phyloP scores from a whole-genome alignment of 805 yeast genomes.

The Ascoidea asiatica region DNA sequence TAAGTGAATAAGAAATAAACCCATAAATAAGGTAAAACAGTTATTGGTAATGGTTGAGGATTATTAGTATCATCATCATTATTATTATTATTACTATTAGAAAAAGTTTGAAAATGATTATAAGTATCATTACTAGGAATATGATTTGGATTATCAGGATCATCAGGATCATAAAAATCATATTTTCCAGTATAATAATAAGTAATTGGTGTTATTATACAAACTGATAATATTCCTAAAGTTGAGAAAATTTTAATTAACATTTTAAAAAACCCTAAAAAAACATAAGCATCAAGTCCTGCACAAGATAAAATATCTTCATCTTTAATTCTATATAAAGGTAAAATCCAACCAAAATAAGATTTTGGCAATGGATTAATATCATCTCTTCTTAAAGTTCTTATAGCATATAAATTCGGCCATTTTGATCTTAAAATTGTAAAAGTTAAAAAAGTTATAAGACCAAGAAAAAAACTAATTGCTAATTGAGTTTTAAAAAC shows the following conservation, averaged over 20 bases:
- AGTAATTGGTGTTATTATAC: constrained; percentile 38
- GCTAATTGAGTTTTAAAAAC: constrained; percentile 42
- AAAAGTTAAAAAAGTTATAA: constrained; percentile 30
- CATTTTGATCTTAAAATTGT: constrained; percentile 38
- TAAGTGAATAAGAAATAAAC: constrained; percentile 44
- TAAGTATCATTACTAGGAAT: constrained; percentile 1
- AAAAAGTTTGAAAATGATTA: constrained; percentile 2
- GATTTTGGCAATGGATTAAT: constrained; percentile 32
- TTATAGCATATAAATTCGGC: constrained; percentile 43
- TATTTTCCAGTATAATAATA: constrained; percentile 36
- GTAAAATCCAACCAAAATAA: constrained; percentile 39
- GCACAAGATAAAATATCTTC: constrained; percentile 41
- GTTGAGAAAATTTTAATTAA: constrained; percentile 40
- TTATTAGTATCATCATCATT: neutral
- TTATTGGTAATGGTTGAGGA: no score
- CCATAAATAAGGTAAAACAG: constrained; percentile 33
- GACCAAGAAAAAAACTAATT: constrained; percentile 34
- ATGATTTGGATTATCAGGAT: neutral
- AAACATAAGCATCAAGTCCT: constrained; percentile 90
- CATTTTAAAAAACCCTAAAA: constrained; percentile 82
- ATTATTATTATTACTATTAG: constrained; percentile 15
- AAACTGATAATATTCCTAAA: constrained; percentile 31
- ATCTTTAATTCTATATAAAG: constrained; percentile 30
- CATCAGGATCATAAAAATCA: constrained; percentile 18
- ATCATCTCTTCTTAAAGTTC: constrained; percentile 33